These are phyloP conservation scores for Phytomonas sp. DNA, from an alignment of 208 protist species.

Conservation along the genomic window DNA sequence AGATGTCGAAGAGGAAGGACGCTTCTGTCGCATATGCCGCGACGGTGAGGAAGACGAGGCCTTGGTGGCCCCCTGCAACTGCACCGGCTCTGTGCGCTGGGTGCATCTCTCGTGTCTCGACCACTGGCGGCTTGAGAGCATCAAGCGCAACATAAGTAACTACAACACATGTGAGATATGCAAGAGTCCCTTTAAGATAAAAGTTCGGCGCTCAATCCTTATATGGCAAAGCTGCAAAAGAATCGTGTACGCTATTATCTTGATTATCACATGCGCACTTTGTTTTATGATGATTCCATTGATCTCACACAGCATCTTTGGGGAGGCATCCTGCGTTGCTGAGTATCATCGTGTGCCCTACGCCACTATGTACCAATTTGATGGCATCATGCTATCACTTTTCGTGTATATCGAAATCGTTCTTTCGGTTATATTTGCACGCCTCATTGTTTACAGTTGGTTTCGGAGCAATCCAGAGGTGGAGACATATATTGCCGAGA, in stretches of 20 bases:
- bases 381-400: slow-evolving; percentile 39
- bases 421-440: slow-evolving; percentile 33
- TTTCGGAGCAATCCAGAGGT: slow-evolving; percentile 48
- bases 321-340: slow-evolving; percentile 49
- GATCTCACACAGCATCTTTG: slow-evolving; percentile 24
- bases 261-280: slow-evolving; percentile 28
- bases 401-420: slow-evolving; percentile 40
- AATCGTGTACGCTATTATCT: slow-evolving; percentile 20
- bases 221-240: slow-evolving; percentile 36
- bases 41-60: slow-evolving; percentile 40
- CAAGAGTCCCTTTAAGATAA: slow-evolving; percentile 47
- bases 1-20: slow-evolving; percentile 38
- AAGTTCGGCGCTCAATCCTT: slow-evolving; percentile 34
- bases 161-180: slow-evolving; percentile 78
- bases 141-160: slow-evolving; percentile 52
- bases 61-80: slow-evolving; percentile 65
- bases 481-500: slow-evolving; percentile 32
- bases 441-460: slow-evolving; percentile 48
- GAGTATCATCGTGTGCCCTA: slow-evolving; percentile 54
- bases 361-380: slow-evolving; percentile 40
- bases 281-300: slow-evolving; percentile 23
- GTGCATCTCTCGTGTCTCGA: slow-evolving; percentile 73
- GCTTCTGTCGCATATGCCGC: slow-evolving; percentile 72
- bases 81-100: slow-evolving; percentile 67
- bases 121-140: slow-evolving; percentile 68